These are phyloP conservation scores for Pestalotiopsis sp. DNA, from an alignment of 2,329 filamentous ascomycete species.

Conservation along the genomic window DNA sequence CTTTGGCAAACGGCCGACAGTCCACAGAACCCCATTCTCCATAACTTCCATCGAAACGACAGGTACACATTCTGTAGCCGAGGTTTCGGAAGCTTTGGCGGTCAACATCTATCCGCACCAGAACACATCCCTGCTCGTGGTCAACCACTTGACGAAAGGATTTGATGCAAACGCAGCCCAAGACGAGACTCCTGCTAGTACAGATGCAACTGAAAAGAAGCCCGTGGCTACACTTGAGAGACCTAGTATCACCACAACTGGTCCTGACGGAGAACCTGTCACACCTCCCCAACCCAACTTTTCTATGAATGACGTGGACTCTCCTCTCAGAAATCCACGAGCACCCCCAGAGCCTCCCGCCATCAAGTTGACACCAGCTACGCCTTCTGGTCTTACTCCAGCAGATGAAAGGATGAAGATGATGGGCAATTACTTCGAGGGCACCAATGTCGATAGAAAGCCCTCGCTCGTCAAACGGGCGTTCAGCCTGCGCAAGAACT, in stretches of 20 bases:
- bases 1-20: constrained; percentile 54
- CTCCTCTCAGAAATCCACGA: constrained; percentile 64
- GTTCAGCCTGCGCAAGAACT: constrained; percentile 51
- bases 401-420: constrained; percentile 52
- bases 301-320: constrained; percentile 58
- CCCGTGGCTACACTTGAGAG: constrained; percentile 27
- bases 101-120: constrained; percentile 66
- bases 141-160: constrained; percentile 56
- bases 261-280: constrained; percentile 42
- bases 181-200: constrained; percentile 24
- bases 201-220: constrained; percentile 17
- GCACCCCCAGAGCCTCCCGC: constrained; percentile 55
- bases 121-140: constrained; percentile 64
- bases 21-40: constrained; percentile 65
- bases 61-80: constrained; percentile 57
- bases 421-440: constrained; percentile 57
- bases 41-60: constrained; percentile 63
- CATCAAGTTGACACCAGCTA: constrained; percentile 65
- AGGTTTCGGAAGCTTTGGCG: constrained; percentile 64
- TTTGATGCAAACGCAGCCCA: constrained; percentile 45
- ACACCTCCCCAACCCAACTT: constrained; percentile 56
- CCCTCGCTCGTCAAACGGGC: constrained; percentile 59
- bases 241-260: constrained; percentile 41
- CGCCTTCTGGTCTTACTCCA: constrained; percentile 62
- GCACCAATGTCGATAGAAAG: constrained; percentile 40